These are phyloP conservation scores for Solioccasus polychromus DNA, from an alignment of 768 basidiomycete species.

Conservation along the genomic window DNA sequence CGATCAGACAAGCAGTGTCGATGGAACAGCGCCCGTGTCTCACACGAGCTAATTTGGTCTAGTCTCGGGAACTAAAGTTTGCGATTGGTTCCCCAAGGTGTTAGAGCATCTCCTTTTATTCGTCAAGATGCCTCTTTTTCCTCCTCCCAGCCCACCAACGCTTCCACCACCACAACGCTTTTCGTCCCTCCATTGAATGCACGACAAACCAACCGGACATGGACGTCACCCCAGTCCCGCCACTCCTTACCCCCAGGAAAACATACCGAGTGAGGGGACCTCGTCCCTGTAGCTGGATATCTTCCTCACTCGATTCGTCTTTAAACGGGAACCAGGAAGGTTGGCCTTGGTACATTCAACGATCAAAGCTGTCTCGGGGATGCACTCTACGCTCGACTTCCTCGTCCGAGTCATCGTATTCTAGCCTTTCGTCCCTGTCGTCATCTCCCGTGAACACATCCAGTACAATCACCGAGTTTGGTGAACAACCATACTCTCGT, in stretches of 20 bases:
- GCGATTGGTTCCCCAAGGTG: neutral
- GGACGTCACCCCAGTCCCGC: slow-evolving; percentile 11
- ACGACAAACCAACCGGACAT: slow-evolving; percentile 5
- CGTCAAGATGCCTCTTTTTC: slow-evolving; percentile 14
- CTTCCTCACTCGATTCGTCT: slow-evolving; percentile 14
- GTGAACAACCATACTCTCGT: neutral
- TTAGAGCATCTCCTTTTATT: slow-evolving; percentile 16
- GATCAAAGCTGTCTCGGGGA: slow-evolving; percentile 11
- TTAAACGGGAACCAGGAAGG: slow-evolving; percentile 12
- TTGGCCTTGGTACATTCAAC: slow-evolving; percentile 17
- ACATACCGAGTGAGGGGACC: slow-evolving; percentile 25
- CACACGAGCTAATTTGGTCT: slow-evolving; percentile 1
- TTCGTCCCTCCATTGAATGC: slow-evolving; percentile 1
- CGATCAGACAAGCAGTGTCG: slow-evolving; percentile 21
- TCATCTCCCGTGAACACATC: slow-evolving; percentile 10
- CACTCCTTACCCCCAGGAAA: slow-evolving; percentile 6
- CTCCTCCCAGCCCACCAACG: slow-evolving; percentile 2
- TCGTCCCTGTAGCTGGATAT: slow-evolving; percentile 28
- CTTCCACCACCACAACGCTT: slow-evolving; percentile 2
- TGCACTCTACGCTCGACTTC: slow-evolving; percentile 15
- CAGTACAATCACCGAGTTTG: slow-evolving; percentile 4
- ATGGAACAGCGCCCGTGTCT: slow-evolving; percentile 10
- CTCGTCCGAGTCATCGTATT: slow-evolving; percentile 15
- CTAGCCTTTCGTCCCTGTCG: slow-evolving; percentile 10
- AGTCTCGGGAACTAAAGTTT: slow-evolving; percentile 4